Evolutionary conservation across 2,329 filamentous ascomycete species (phyloP), one percentile per base, ranked within the genome.

Genomic region (Tolypocladium ophioglossoides): DNA sequence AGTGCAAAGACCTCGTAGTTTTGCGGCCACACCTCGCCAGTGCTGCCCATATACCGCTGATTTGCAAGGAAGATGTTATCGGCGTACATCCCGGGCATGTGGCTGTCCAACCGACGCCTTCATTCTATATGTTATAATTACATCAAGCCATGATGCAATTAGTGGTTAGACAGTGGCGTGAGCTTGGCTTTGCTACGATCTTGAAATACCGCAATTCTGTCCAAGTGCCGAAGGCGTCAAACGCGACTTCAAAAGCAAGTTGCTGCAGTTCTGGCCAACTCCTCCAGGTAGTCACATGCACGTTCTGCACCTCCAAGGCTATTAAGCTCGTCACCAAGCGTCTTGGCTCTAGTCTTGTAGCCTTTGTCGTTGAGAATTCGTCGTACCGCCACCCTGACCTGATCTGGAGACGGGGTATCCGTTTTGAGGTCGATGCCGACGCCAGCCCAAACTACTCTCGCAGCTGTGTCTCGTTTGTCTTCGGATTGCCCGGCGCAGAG

Each of bases 381-480:
- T 30, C 57, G 57, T 4, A 62, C 63, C 0, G 67, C 67, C 5
- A 50, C 39, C 44, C 56, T 54, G 20, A 71, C 61, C 44, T 65
- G 59, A 5, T 57, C 52, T 0, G 53, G 61, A 1, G 63, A 63
- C 1, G 69, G 69, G 2, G 48, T 68, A 18, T 71, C 67, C 11
- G 69, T 71, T 58, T 65, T 66, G 4, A 71, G 56, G 37, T 71
- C 69, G n/a, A 71, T 65, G 0, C 69, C 69, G 0, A 62, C 65
- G 1, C 66, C 64, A 0, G 63, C 62, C 63, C 65, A 68, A 4
- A 59, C 56, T 0, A 71, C 63, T 27, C 69, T 57, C 6, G 68
- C 68, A 1, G 68, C 65, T 0, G 69, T 70, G 47, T 71, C 69
- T 51, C 64, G 69, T 57, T 70, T 71, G 12, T 71, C 69, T 34